Percentiles rank a stretch among this genome's conserved stretches.
Conservation (phyloP, 2,329 filamentous ascomycete species). For the Paracoccidioides lutzii region DNA sequence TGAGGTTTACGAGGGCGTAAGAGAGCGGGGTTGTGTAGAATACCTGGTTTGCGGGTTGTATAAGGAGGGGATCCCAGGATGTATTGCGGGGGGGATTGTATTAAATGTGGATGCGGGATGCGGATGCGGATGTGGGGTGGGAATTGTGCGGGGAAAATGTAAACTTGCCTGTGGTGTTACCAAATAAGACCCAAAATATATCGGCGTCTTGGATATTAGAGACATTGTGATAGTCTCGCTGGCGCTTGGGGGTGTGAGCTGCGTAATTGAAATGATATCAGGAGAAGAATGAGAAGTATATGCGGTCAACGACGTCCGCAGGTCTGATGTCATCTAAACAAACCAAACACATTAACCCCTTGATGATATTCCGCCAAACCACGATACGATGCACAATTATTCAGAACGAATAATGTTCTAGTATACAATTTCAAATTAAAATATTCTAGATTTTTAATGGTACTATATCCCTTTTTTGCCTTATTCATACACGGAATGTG, state of each 20-base stretch:
- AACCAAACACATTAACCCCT: too few relatives aligned
- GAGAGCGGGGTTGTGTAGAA: constrained; percentile 69
- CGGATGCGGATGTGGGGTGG: neutral
- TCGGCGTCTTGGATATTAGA: constrained; percentile 20
- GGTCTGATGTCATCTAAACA: too few relatives aligned
- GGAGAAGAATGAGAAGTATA: neutral
- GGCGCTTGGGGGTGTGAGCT: neutral
- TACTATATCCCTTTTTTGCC: too few relatives aligned
- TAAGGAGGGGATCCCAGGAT: neutral
- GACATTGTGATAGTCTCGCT: constrained; percentile 10
- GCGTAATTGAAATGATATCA: neutral
- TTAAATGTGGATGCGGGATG: too few relatives aligned
- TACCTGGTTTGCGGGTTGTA: constrained; percentile 45
- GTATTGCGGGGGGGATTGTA: neutral
- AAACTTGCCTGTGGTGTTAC: constrained; percentile 57
- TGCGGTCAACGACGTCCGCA: neutral
- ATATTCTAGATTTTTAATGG: too few relatives aligned
- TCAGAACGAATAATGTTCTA: too few relatives aligned
- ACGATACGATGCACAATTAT: too few relatives aligned
- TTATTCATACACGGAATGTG: too few relatives aligned
- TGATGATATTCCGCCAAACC: too few relatives aligned
- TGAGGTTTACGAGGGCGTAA: constrained; percentile 89
- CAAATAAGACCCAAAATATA: constrained; percentile 64
- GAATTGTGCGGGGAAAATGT: neutral
- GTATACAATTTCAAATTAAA: too few relatives aligned